These are phyloP conservation scores for Alternaria hordeiaustralica DNA, from an alignment of 2,329 filamentous ascomycete genomes.

Conservation along the genomic window DNA sequence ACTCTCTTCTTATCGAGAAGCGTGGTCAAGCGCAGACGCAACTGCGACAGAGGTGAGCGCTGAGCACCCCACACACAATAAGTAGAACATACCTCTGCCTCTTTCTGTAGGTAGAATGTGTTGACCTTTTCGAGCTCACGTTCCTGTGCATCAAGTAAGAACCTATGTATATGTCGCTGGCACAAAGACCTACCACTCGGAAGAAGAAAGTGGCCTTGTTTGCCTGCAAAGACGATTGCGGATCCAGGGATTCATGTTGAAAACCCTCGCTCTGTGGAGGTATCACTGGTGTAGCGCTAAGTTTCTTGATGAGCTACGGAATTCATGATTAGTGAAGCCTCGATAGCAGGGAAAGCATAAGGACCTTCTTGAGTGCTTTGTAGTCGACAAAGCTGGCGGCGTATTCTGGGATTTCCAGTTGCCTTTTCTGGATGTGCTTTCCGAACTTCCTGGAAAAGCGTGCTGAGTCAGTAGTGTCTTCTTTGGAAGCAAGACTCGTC, in stretches of 20 bases:
- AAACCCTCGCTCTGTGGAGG: constrained; percentile 72
- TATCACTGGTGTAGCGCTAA: constrained; percentile 88
- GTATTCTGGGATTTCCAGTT: constrained; percentile 99
- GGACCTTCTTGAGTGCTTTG: constrained; percentile 97
- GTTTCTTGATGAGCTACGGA: constrained; percentile 91
- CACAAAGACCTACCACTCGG: constrained; percentile 71
- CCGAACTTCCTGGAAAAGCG: constrained; percentile 87
- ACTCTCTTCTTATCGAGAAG: constrained; percentile 94
- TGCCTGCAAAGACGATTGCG: constrained; percentile 89
- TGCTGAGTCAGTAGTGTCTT: constrained; percentile 47
- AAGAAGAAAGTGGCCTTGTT: constrained; percentile 99
- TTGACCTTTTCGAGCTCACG: constrained; percentile 98
- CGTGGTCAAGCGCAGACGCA: constrained; percentile 90
- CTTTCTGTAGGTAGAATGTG: constrained; percentile 95
- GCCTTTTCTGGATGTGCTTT: constrained; percentile 98
- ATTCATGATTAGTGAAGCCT: constrained; percentile 17
- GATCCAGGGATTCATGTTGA: constrained; percentile 63
- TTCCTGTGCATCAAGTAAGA: constrained; percentile 65
- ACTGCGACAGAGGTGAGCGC: constrained; percentile 60
- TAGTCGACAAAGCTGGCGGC: constrained; percentile 99
- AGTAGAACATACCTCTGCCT: constrained; percentile 78
- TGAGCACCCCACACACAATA: background rate
- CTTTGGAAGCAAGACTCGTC: constrained; percentile 45
- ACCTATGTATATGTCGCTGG: background rate
- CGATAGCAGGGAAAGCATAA: constrained; percentile 19